Base-by-base conservation (phyloP, 73 alveolate genomes). In the Symbiodinium natans region DNA sequence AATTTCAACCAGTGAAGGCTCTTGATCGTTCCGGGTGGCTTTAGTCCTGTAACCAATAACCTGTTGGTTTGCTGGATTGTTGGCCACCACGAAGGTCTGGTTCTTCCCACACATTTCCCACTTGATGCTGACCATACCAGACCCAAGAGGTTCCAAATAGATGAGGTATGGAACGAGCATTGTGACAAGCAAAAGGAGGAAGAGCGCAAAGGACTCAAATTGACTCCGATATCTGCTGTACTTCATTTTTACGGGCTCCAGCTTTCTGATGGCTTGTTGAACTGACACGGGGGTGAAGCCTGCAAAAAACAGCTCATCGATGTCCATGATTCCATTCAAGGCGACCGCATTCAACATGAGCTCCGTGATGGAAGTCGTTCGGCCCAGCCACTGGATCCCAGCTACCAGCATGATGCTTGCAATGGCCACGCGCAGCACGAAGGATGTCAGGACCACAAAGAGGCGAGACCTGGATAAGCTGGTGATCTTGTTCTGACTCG, bases 261-360 rank as follows among this genome's bases (percentile, higher is more conserved):
- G 93, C 52, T 46, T 42, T 29, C 48, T 7, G 46, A 84, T 21
- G 36, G 75, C 48, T 5, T 43, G 93, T 25, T 84, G 93, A 43
- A 84, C 34, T 19, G 93, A 84, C 75, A 84, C 31, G 13, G 93
- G 93, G 1, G 77, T 84, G 48, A 42, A 84, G 4, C 80, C 93
- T 5, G 80, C 93, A 19, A 84, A 84, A 33, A 84, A 80, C 48
- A 84, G 31, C 93, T 84, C 93, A 21, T 84, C 93, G 11, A 84
- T 80, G 80, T 84, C 93, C 80, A 84, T 41, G 80, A 84, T 84
- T n/a, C 80, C 77, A 40, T 84, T 84, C 80, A 84, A 63, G 80
- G 93, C 93, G 2, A 84, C 93, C 48, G 93, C 93, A 39, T 84
- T 84, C 52, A 84, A 34, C 93, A 84, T 84, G 52, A 84, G 56